Evolutionary conservation across 2,329 filamentous ascomycete species (phyloP).

Genomic region (Zelopaecilomyces penicillatus): DNA sequence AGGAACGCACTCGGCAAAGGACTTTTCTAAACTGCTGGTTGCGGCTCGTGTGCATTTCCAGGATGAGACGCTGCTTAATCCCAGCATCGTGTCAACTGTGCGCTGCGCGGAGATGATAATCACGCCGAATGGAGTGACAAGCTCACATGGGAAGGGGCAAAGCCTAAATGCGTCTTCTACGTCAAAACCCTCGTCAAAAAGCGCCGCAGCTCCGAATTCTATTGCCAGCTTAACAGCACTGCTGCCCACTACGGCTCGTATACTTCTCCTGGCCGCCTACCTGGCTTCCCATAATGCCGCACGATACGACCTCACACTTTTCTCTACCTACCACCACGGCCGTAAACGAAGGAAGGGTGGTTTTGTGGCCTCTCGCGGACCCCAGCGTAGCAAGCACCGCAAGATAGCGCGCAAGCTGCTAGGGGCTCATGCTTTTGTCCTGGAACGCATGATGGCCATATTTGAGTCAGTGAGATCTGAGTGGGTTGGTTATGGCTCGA

Average conservation of each 20-base stretch:
- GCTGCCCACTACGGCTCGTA: constrained; percentile 64
- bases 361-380: constrained; percentile 23
- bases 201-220: background rate
- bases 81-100: constrained; percentile 43
- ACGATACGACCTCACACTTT: constrained; percentile 64
- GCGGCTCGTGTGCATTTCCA: constrained; percentile 62
- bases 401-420: constrained; percentile 72
- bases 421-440: constrained; percentile 65
- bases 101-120: constrained; percentile 2
- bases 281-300: constrained; percentile 73
- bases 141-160: background rate
- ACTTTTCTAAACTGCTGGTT: constrained; percentile 78
- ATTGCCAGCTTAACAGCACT: constrained; percentile 42
- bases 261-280: constrained; percentile 69
- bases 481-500: constrained; percentile 33
- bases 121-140: background rate
- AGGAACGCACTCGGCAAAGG: constrained; percentile 64
- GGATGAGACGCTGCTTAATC: constrained; percentile 61
- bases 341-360: constrained; percentile 42
- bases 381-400: constrained; percentile 44
- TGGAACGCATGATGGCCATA: constrained; percentile 73
- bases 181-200: no score
- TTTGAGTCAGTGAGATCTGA: constrained; percentile 57
- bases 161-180: background rate
- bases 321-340: constrained; percentile 58